phyloP scores from a whole-genome alignment of 805 yeast genomes.

The Lachancea cidri region DNA sequence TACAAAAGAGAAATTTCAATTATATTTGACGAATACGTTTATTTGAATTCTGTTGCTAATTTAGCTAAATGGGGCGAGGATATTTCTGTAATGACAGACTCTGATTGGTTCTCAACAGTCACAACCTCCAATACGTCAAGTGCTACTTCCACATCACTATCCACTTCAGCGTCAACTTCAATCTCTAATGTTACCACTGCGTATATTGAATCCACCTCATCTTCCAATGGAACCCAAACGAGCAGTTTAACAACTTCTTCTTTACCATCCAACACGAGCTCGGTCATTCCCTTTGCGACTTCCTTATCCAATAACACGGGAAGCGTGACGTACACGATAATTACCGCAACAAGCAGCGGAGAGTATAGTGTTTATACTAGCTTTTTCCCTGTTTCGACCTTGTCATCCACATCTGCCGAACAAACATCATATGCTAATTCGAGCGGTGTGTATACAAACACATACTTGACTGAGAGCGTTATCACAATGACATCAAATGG shows the following conservation, averaged over 20 bases:
- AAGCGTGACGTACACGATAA: constrained; percentile 11
- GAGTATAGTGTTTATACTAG: constrained; percentile 16
- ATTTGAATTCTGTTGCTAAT: constrained; percentile 9
- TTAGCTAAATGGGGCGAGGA: constrained; percentile 5
- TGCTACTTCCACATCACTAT: background rate
- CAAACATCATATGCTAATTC: background rate
- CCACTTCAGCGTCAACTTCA: background rate
- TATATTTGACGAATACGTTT: constrained; percentile 10
- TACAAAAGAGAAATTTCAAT: constrained; percentile 14
- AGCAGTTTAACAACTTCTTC: constrained; percentile 1
- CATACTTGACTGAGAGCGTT: background rate
- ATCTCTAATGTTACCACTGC: background rate
- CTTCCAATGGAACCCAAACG: too few relatives aligned
- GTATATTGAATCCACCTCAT: constrained; percentile 3
- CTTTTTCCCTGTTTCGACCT: constrained; percentile 14
- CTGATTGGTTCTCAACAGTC: background rate
- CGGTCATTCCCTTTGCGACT: background rate
- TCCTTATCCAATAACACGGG: background rate
- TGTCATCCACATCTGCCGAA: constrained; percentile 3
- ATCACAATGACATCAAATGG: background rate
- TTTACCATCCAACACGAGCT: background rate
- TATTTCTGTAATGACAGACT: constrained; percentile 5
- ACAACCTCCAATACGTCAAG: background rate
- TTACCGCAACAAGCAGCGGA: constrained; percentile 16
- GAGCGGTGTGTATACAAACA: background rate